These are phyloP conservation scores for Tetrapyrgos nigripes DNA, from an alignment of 1,284 basidiomycete genomes.

Conservation along the genomic window DNA sequence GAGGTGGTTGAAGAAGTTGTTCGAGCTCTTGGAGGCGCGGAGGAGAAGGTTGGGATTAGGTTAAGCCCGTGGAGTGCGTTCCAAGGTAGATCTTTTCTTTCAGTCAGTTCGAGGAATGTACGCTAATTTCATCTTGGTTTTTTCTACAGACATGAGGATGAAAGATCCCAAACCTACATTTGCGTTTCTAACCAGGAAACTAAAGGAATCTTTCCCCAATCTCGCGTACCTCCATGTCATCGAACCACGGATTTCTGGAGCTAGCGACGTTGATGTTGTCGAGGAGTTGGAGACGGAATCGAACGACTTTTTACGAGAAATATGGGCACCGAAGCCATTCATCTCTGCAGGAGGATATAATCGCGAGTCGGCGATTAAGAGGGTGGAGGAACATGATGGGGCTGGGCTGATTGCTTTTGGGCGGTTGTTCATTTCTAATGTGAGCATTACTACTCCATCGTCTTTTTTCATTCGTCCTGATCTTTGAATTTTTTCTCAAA, in stretches of 20 bases:
- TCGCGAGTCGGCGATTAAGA: slow-evolving; percentile 37
- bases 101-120: not conserved
- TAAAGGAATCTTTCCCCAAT: slow-evolving; percentile 37
- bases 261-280: slow-evolving; percentile 7
- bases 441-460: too few relatives aligned
- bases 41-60: slow-evolving; percentile 49
- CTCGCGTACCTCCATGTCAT: slow-evolving; percentile 57
- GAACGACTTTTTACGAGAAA: slow-evolving; percentile 41
- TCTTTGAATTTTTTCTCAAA: too few relatives aligned
- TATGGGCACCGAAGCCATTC: slow-evolving; percentile 38
- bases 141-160: slow-evolving; percentile 37
- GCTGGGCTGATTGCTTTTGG: slow-evolving; percentile 43
- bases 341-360: slow-evolving; percentile 47
- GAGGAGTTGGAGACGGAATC: slow-evolving; percentile 28
- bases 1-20: slow-evolving; percentile 42
- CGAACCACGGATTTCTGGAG: slow-evolving; percentile 40
- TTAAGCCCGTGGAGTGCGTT: slow-evolving; percentile 57
- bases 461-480: too few relatives aligned
- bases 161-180: slow-evolving; percentile 44
- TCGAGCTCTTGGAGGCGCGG: slow-evolving; percentile 38
- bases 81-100: slow-evolving; percentile 41
- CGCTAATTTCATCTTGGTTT: not conserved
- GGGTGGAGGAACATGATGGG: slow-evolving; percentile 39
- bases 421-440: slow-evolving; percentile 9
- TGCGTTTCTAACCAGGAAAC: slow-evolving; percentile 27